These are phyloP conservation scores for Achlya hypogyna DNA, from an alignment of 352 stramenopile genomes.

Conservation along the genomic window DNA sequence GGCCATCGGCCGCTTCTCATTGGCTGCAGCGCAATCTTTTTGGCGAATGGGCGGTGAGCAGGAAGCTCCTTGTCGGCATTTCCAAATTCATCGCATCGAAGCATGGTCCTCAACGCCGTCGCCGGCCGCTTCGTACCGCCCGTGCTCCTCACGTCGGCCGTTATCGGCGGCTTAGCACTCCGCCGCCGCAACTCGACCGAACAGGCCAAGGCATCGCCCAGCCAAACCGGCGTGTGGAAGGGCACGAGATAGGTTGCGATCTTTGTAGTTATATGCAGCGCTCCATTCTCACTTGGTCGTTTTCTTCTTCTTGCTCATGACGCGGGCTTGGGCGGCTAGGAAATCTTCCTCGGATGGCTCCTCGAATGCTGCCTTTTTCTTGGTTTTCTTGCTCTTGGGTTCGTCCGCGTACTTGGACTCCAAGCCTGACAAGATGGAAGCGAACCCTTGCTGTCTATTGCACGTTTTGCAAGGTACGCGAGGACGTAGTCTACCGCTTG, in stretches of 20 bases:
- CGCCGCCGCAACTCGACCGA: neutral
- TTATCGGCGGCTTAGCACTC: neutral
- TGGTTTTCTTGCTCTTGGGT: conserved; percentile 30
- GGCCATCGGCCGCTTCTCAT: neutral
- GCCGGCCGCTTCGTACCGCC: conserved; percentile 1
- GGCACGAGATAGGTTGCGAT: conserved; percentile 2
- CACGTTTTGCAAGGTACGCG: neutral
- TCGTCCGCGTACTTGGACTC: conserved; percentile 51
- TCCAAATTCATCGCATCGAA: neutral
- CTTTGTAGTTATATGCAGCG: neutral
- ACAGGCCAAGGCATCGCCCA: too few species aligned
- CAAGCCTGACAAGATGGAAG: conserved; percentile 45
- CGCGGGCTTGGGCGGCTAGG: conserved; percentile 36
- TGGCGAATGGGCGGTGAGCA: neutral
- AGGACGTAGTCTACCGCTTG: conserved; percentile 28
- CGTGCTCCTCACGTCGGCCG: conserved; percentile 3
- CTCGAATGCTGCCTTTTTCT: conserved; percentile 19
- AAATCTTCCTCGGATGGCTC: conserved; percentile 61
- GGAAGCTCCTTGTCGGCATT: neutral
- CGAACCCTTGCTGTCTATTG: conserved; percentile 43
- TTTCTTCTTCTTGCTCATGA: conserved; percentile 34
- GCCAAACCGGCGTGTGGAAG: conserved; percentile 7
- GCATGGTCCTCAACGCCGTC: conserved; percentile 2
- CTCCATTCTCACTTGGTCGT: neutral
- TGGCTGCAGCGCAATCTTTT: neutral